These are phyloP conservation scores for Microdochium trichocladiopsis DNA, from an alignment of 2,329 filamentous ascomycete species.

Conservation along the genomic window DNA sequence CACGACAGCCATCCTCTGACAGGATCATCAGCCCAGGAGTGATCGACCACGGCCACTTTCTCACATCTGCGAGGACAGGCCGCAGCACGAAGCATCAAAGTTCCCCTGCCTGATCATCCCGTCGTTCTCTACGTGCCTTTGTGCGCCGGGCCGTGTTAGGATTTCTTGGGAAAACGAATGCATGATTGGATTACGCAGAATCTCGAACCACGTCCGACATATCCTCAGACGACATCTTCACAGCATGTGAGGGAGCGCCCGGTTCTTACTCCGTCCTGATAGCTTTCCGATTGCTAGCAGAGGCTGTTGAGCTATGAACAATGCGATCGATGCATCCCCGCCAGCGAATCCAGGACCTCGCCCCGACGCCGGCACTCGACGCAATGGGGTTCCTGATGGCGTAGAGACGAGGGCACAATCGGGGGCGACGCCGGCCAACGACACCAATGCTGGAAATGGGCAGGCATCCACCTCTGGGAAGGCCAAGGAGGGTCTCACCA, in stretches of 20 bases:
- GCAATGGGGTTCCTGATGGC: neutral
- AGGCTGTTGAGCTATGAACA: conserved; percentile 34
- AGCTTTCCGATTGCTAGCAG: conserved; percentile 23
- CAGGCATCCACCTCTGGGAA: conserved; percentile 16
- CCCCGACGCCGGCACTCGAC: neutral
- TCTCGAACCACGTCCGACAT: no score
- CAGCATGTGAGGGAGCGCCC: conserved; percentile 16
- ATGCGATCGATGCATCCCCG: conserved; percentile 35
- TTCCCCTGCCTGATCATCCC: no score
- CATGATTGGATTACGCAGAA: neutral
- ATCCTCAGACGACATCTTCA: neutral
- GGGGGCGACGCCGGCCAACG: conserved; percentile 1
- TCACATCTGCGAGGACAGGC: no score
- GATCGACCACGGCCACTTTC: no score
- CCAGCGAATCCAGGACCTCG: conserved; percentile 19
- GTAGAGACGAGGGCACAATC: neutral
- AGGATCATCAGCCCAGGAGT: no score
- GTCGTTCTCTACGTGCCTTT: no score
- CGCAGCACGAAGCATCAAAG: no score
- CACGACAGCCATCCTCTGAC: no score
- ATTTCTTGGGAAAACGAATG: no score
- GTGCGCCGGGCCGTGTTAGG: no score
- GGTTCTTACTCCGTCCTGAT: conserved; percentile 8
- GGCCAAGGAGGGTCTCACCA: conserved; percentile 31
- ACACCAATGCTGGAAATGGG: no score